A percentile compares a stretch with the other conserved stretches of the same genome.
Evolutionary conservation across 257 asterid species (phyloP).

Genomic region (Ilex aquifolium): DNA sequence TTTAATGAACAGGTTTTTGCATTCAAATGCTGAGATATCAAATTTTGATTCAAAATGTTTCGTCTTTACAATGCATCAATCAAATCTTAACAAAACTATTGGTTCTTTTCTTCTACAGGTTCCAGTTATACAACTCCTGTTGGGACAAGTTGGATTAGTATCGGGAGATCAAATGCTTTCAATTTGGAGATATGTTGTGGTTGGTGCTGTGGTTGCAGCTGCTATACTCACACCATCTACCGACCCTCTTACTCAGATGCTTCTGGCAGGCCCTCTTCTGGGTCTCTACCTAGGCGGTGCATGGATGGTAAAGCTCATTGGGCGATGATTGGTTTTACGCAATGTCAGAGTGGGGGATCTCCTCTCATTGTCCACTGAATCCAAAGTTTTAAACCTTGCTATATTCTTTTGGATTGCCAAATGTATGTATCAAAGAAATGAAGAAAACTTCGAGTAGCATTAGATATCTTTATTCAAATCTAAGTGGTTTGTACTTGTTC

Average conservation of each 20-base stretch:
- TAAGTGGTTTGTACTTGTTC: too few species aligned
- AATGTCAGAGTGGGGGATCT: too few species aligned
- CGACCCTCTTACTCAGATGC: conserved; percentile 92
- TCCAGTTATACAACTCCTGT: conserved; percentile 88
- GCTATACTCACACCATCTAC: conserved; percentile 97
- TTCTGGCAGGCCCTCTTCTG: conserved; percentile 86
- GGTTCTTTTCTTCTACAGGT: conserved; percentile 43
- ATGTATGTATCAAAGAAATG: too few species aligned
- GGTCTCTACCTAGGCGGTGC: conserved; percentile 96
- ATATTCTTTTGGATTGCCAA: too few species aligned
- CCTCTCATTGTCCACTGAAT: too few species aligned
- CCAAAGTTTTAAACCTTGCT: too few species aligned
- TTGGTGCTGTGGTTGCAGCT: conserved; percentile 90
- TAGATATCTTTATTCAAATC: too few species aligned
- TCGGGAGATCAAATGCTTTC: conserved; percentile 95
- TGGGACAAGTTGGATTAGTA: conserved; percentile 86
- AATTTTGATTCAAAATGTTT: too few species aligned
- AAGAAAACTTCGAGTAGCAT: too few species aligned
- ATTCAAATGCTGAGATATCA: too few species aligned
- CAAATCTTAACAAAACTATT: not conserved
- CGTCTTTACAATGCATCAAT: too few species aligned
- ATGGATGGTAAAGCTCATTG: conserved; percentile 63
- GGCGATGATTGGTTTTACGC: conserved; percentile 32
- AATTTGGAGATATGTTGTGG: conserved; percentile 97
- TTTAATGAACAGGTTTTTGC: too few species aligned